These are phyloP conservation scores for Phyllosticta citribraziliensis DNA, from an alignment of 2,329 filamentous ascomycete species.

Conservation along the genomic window DNA sequence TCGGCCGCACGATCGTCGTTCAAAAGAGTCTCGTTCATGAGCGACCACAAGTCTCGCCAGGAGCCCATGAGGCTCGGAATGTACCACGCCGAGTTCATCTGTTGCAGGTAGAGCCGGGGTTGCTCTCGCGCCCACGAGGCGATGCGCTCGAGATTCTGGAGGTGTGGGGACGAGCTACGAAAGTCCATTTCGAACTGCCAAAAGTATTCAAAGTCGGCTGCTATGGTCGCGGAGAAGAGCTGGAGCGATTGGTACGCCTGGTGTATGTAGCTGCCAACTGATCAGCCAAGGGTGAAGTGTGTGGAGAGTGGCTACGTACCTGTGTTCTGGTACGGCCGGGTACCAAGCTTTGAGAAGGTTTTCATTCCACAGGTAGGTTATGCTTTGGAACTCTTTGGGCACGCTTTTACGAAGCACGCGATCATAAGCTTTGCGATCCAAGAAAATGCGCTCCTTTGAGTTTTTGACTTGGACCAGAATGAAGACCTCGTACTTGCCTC, in stretches of 20 bases:
- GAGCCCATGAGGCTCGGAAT: conserved; percentile 42
- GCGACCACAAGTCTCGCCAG: conserved; percentile 35
- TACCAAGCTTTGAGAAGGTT: conserved; percentile 40
- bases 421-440: conserved; percentile 49
- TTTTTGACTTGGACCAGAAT: conserved; percentile 44
- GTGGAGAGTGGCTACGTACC: background rate
- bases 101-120: conserved; percentile 49
- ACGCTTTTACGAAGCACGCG: conserved; percentile 52
- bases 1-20: conserved; percentile 36
- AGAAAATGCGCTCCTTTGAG: conserved; percentile 46
- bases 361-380: conserved; percentile 69
- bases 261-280: conserved; percentile 37
- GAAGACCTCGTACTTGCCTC: conserved; percentile 40
- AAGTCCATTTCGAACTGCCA: conserved; percentile 85
- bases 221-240: conserved; percentile 59
- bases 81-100: conserved; percentile 48
- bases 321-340: conserved; percentile 33
- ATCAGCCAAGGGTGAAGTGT: background rate
- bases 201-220: conserved; percentile 69
- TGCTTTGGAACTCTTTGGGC: conserved; percentile 59
- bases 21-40: conserved; percentile 32
- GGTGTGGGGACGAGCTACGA: conserved; percentile 69
- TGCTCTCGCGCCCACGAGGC: conserved; percentile 43
- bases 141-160: conserved; percentile 63
- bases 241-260: conserved; percentile 62